Conservation (phyloP, 768 basidiomycete species). For the Boletus reticulatus region DNA sequence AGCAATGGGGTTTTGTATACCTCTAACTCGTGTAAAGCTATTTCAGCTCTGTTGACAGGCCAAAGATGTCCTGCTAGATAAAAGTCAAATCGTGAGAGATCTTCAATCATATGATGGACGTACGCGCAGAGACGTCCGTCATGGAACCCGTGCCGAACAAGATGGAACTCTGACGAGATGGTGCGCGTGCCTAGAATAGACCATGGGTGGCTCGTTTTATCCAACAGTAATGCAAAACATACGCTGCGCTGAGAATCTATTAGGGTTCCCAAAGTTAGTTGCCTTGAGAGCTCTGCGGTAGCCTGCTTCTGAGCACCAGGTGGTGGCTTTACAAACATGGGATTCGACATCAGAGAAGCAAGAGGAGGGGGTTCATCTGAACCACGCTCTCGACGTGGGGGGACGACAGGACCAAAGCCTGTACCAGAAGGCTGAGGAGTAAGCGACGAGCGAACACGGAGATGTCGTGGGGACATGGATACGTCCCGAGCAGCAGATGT, state of each 20-base stretch:
- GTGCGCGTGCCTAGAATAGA: constrained; percentile 44
- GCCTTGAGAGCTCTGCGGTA: constrained; percentile 26
- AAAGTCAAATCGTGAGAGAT: constrained; percentile 15
- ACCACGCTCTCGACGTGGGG: constrained; percentile 44
- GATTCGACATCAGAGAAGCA: constrained; percentile 57
- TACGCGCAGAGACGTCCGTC: constrained; percentile 33
- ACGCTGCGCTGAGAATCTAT: constrained; percentile 57
- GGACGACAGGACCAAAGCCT: constrained; percentile 41
- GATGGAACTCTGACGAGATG: constrained; percentile 50
- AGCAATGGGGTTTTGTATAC: constrained; percentile 78
- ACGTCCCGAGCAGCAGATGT: constrained; percentile 33
- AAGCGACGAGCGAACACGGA: constrained; percentile 62
- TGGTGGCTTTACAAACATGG: constrained; percentile 68
- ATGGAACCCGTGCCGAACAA: constrained; percentile 43
- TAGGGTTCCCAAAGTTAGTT: constrained; percentile 56
- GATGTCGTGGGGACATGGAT: constrained; percentile 47
- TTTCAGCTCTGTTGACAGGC: constrained; percentile 55
- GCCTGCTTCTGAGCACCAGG: constrained; percentile 24
- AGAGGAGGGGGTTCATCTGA: constrained; percentile 71
- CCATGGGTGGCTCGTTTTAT: neutral
- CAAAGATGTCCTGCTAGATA: constrained; percentile 25
- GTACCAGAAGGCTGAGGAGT: constrained; percentile 61
- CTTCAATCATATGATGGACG: constrained; percentile 12
- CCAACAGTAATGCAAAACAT: constrained; percentile 25
- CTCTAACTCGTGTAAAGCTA: constrained; percentile 68